Evolutionary conservation across 768 basidiomycete species (phyloP), one percentile per base, ranked within the genome.

Genomic region (Leccinum rimulosum): DNA sequence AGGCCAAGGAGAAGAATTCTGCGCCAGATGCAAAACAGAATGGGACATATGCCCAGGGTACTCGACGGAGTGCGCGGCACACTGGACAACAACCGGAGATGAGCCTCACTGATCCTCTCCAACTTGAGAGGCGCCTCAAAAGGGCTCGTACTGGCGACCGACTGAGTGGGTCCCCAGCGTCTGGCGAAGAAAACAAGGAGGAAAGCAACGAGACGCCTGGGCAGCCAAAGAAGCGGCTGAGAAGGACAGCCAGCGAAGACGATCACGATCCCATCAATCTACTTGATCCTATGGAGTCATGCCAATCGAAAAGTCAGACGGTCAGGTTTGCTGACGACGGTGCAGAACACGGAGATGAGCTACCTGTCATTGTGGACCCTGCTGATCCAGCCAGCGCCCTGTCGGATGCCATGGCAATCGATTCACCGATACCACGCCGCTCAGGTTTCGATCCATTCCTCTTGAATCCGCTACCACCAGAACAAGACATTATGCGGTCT

Each of bases 121-220:
- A 84, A 65, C 77, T 94, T 7, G 92, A 93, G 73, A 81, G 92
- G 30, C 76, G 82, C 59, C 75, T 91, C 66, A 93, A 93, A 78
- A 74, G 91, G 61, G 83, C 85, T 64, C 81, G 91, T 6, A 80
- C 84, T 2, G 80, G 82, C 28, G 83, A 83, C 31, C 79, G 79
- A 30, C 79, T 75, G 25, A 80, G 79, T 14, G 83, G 82, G 51
- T 72, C 70, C 75, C 80, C 60, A 73, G 80, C 69, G 70, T 70
- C 62, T 14, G 69, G 59, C 31, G 84, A 84, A 4, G 86, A 85
- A 57, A 82, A 60, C 52, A 69, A 54, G 53, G 50, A 77, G 38
- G 88, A 74, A 22, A 73, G 70, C 15, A 78, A 75, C 49, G 76
- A 69, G 25, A 65, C 60, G 15, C 68, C 60, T n/a, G 56, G 55